Conservation (phyloP, 805 yeast genomes). For the Zygotorulaspora florentina region DNA sequence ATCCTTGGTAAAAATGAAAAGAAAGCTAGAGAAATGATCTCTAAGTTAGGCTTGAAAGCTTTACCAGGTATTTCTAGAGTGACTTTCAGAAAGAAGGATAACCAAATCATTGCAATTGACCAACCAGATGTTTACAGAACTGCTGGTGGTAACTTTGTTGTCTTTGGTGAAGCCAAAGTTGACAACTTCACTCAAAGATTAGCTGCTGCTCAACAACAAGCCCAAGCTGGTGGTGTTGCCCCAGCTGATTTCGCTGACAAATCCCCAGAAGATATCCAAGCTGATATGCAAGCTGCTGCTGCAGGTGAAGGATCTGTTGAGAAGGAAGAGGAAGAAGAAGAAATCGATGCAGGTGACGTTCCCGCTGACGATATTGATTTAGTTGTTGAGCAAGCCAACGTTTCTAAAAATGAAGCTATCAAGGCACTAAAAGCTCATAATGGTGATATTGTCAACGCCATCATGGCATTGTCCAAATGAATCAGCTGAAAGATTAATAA, state of each 20-base stretch:
- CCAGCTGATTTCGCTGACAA: constrained; percentile 49
- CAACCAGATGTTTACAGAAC: constrained; percentile 94
- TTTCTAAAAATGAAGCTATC: constrained; percentile 83
- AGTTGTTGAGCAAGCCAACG: constrained; percentile 88
- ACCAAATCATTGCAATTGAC: constrained; percentile 87
- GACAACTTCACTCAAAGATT: constrained; percentile 89
- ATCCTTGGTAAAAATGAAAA: constrained; percentile 86
- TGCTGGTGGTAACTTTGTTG: constrained; percentile 88
- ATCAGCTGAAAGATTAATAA: not conserved
- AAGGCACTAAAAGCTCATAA: constrained; percentile 84
- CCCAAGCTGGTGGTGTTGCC: constrained; percentile 44
- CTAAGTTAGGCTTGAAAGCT: constrained; percentile 84
- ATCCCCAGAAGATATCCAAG: constrained; percentile 75
- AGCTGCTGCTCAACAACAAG: constrained; percentile 71
- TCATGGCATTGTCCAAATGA: constrained; percentile 64
- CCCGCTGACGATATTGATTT: constrained; percentile 77
- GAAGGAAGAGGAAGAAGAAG: constrained; percentile 53
- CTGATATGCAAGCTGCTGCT: constrained; percentile 72
- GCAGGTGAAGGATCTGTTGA: constrained; percentile 39
- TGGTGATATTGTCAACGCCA: constrained; percentile 94
- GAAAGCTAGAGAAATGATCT: constrained; percentile 88
- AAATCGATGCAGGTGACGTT: constrained; percentile 81
- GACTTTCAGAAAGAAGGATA: constrained; percentile 89
- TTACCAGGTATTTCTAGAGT: constrained; percentile 92
- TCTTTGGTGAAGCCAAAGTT: constrained; percentile 96